Conservation (phyloP, 108 stramenopile genomes). For the Discostella pseudostelligera region DNA sequence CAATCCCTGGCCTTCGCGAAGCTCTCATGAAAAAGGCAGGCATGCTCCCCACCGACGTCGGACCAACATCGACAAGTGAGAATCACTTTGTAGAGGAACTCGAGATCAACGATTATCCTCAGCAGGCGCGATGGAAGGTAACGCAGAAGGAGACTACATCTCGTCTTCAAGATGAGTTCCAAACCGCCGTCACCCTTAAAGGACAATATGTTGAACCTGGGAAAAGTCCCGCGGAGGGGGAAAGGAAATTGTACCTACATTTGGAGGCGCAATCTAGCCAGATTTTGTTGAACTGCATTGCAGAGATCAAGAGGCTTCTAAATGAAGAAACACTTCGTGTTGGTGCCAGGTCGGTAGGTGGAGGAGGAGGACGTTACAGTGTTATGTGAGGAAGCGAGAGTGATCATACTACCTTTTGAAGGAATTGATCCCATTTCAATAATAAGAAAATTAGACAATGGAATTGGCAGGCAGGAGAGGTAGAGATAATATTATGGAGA, state of each 20-base stretch:
- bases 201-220: slow-evolving; percentile 78
- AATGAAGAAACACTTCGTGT: slow-evolving; percentile 92
- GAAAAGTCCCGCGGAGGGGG: slow-evolving; percentile 58
- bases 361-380: slow-evolving; percentile 38
- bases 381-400: slow-evolving; percentile 12
- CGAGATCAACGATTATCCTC: slow-evolving; percentile 93
- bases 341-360: slow-evolving; percentile 50
- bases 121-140: slow-evolving; percentile 86
- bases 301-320: slow-evolving; percentile 86
- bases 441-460: no score
- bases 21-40: slow-evolving; percentile 77
- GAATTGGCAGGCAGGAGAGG: no score
- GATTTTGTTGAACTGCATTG: slow-evolving; percentile 70
- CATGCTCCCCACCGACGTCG: slow-evolving; percentile 50
- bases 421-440: no score
- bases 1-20: slow-evolving; percentile 87
- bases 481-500: no score
- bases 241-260: slow-evolving; percentile 81
- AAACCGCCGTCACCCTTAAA: slow-evolving; percentile 88
- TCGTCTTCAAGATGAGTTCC: slow-evolving; percentile 89
- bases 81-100: slow-evolving; percentile 86
- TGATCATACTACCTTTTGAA: no score
- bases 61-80: slow-evolving; percentile 40
- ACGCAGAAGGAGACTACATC: slow-evolving; percentile 87
- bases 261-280: slow-evolving; percentile 82